Evolutionary conservation across 2,329 filamentous ascomycete genomes (phyloP).

Genomic region (Talaromyces sp.): DNA sequence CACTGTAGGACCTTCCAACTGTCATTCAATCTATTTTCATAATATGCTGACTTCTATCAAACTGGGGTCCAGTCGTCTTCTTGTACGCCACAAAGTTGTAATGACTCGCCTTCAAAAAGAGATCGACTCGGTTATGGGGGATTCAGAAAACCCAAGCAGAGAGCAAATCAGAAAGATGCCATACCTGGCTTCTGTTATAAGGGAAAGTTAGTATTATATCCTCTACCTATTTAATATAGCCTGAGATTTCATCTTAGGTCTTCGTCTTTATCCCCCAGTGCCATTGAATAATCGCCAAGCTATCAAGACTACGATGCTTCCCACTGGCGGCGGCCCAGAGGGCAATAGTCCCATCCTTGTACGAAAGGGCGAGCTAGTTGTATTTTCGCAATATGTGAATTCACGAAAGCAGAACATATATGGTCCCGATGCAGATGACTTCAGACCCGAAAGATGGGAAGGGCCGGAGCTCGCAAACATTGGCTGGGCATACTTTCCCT

Average conservation of each 20-base stretch:
- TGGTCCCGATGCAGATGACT: conserved; percentile 23
- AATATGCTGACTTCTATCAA: background rate
- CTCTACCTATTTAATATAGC: background rate
- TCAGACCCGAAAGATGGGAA: conserved; percentile 30
- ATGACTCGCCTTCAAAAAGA: conserved; percentile 23
- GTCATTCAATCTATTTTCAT: conserved; percentile 7
- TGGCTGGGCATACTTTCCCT: conserved; percentile 31
- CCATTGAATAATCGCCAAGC: conserved; percentile 37
- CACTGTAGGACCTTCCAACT: conserved; percentile 25
- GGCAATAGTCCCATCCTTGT: conserved; percentile 29
- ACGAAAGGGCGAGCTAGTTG: conserved; percentile 26
- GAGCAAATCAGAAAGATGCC: conserved; percentile 39
- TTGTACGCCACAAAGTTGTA: conserved; percentile 23
- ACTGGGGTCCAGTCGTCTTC: conserved; percentile 20
- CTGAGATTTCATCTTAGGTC: conserved; percentile 19
- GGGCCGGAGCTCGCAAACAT: conserved; percentile 21
- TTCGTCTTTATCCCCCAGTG: conserved; percentile 40
- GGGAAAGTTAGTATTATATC: conserved; percentile 37
- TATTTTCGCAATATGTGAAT: conserved; percentile 32
- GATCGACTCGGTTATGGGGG: conserved; percentile 20
- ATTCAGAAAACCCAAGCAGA: conserved; percentile 19
- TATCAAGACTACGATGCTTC: conserved; percentile 36
- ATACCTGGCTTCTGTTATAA: conserved; percentile 50
- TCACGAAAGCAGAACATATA: conserved; percentile 41
- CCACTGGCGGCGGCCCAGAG: conserved; percentile 57